A percentile compares a stretch with the other conserved stretches of the same genome.
Evolutionary conservation across 2,329 filamentous ascomycete genomes (phyloP).

Genomic region (Stagonosporopsis vannaccii): DNA sequence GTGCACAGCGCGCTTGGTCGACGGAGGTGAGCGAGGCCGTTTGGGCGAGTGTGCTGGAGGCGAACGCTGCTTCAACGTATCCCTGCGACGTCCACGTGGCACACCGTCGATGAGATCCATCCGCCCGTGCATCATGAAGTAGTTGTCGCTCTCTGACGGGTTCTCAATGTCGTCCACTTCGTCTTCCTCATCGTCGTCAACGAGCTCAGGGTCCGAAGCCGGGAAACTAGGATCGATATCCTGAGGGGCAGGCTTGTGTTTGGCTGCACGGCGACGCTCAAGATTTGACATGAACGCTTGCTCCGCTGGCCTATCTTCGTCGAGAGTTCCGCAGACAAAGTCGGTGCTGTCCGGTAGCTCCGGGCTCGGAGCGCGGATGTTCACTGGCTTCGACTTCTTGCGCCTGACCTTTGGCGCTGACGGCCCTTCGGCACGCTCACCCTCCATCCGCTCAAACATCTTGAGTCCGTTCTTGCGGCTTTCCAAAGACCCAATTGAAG

Average conservation of each 20-base stretch:
- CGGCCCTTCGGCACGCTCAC: conserved; percentile 16
- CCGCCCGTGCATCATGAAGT: conserved; percentile 74
- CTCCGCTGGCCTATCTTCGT: conserved; percentile 94
- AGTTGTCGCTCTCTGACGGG: conserved; percentile 68
- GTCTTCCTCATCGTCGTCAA: conserved; percentile 76
- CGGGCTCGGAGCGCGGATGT: conserved; percentile 71
- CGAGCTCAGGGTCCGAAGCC: conserved; percentile 86
- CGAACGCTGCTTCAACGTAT: conserved; percentile 39
- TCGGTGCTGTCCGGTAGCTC: conserved; percentile 97
- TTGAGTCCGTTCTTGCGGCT: conserved; percentile 44
- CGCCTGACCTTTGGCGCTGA: conserved; percentile 36
- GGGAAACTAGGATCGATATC: conserved; percentile 94
- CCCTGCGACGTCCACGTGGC: conserved; percentile 44
- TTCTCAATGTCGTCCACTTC: conserved; percentile 47
- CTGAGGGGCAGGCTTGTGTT: conserved; percentile 85
- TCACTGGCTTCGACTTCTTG: conserved; percentile 59
- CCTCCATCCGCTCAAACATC: conserved; percentile 33
- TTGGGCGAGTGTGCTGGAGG: conserved; percentile 19
- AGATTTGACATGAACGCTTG: conserved; percentile 89
- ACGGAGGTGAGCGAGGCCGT: conserved; percentile 31
- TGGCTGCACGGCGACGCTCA: conserved; percentile 80
- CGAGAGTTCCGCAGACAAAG: conserved; percentile 97
- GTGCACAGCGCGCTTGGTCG: conserved; percentile 22
- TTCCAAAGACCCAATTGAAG: conserved; percentile 61
- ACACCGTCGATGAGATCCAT: conserved; percentile 71